Percentiles rank a stretch among this genome's conserved stretches.
Conservation (phyloP, 257 asterid genomes). For the Solanum piurae region DNA sequence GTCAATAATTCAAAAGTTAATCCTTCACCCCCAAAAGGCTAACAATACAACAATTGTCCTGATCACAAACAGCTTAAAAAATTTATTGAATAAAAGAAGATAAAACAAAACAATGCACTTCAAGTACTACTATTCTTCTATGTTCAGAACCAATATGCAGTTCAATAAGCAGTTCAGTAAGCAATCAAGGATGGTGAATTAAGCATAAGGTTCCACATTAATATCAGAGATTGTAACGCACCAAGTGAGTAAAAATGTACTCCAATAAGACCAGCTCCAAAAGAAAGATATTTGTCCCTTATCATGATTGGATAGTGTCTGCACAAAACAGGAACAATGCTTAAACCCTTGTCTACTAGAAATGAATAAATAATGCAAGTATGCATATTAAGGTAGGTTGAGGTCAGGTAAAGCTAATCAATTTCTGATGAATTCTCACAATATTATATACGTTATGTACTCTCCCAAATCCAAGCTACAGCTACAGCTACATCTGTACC, state of each 20-base stretch:
- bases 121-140: background rate
- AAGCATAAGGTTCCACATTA: background rate
- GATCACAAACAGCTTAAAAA: background rate
- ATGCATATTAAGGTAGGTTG: background rate
- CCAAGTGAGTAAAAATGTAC: constrained; percentile 76
- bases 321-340: background rate
- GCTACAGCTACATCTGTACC: background rate
- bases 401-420: background rate
- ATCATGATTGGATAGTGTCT: constrained; percentile 42
- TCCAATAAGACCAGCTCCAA: constrained; percentile 91
- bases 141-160: background rate
- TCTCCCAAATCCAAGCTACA: background rate
- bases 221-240: constrained; percentile 2
- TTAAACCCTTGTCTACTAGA: background rate
- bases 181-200: background rate
- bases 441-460: background rate
- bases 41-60: background rate
- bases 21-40: background rate
- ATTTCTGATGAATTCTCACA: background rate
- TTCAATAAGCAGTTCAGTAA: background rate
- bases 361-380: background rate
- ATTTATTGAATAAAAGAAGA: background rate
- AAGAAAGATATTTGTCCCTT: constrained; percentile 55
- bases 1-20: background rate
- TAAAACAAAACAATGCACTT: background rate